Conservation (phyloP, 352 stramenopile genomes). For the Elongisporangium senticosum region DNA sequence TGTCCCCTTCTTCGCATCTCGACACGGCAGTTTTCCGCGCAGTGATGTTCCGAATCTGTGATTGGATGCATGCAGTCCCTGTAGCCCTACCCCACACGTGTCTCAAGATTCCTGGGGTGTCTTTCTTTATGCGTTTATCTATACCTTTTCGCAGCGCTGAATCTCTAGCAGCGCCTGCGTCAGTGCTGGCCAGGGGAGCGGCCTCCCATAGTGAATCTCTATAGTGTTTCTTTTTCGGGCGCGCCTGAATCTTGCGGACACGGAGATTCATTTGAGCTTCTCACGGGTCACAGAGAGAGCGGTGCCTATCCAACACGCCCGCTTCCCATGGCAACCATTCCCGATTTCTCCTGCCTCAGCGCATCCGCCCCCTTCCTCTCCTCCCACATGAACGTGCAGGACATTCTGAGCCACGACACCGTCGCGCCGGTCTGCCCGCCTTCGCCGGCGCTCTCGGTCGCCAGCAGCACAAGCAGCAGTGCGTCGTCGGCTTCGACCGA, state of each 20-base stretch:
- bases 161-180: slow-evolving; percentile 2
- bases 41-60: neutral
- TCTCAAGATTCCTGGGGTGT: neutral
- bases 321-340: slow-evolving; percentile 17
- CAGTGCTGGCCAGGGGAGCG: neutral
- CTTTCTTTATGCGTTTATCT: neutral
- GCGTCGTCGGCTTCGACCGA: slow-evolving; percentile 10
- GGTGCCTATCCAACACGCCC: neutral
- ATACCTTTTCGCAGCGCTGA: neutral
- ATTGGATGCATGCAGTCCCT: neutral
- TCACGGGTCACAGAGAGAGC: neutral
- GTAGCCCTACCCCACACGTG: neutral
- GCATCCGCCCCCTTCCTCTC: slow-evolving; percentile 5
- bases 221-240: slow-evolving; percentile 55
- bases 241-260: slow-evolving; percentile 22
- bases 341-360: neutral
- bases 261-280: slow-evolving; percentile 4
- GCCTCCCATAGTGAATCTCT: slow-evolving; percentile 26
- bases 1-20: neutral
- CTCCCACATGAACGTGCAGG: slow-evolving; percentile 36
- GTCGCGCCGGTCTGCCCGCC: slow-evolving; percentile 17
- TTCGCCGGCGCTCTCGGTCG: slow-evolving; percentile 31
- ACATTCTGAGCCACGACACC: slow-evolving; percentile 24
- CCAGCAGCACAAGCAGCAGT: slow-evolving; percentile 21
- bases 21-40: neutral